Conservation (phyloP, 306 rosid genomes). For the Morella rubra region DNA sequence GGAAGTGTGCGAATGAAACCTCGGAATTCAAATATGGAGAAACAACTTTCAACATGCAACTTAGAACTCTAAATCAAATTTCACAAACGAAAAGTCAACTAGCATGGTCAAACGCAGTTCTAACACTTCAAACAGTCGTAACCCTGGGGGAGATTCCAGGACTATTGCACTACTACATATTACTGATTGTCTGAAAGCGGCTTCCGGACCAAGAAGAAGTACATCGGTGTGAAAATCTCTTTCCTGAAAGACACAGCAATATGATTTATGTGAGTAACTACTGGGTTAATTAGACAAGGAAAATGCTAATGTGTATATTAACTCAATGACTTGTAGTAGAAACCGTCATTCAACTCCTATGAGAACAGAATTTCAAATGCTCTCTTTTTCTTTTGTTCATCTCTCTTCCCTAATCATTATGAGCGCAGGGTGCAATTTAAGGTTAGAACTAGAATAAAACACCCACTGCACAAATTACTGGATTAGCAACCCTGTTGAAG, state of each 20-base stretch:
- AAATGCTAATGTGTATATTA: neutral
- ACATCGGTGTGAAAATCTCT: conserved; percentile 94
- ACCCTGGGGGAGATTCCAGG: conserved; percentile 1
- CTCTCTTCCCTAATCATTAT: neutral
- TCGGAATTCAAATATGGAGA: conserved; percentile 26
- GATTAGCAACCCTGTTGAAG: neutral
- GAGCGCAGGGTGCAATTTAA: neutral
- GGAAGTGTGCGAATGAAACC: conserved; percentile 6
- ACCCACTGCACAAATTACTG: neutral
- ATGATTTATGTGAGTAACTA: conserved; percentile 10
- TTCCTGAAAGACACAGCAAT: conserved; percentile 47
- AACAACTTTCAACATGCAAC: conserved; percentile 14
- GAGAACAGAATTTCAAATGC: neutral
- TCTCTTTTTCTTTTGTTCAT: neutral
- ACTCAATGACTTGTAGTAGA: neutral
- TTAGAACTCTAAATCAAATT: too few relatives aligned
- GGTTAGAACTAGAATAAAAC: neutral
- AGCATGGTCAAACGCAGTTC: conserved; percentile 23
- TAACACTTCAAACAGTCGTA: conserved; percentile 12
- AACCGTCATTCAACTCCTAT: neutral
- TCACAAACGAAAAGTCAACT: neutral
- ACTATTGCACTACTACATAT: conserved; percentile 7
- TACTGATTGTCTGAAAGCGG: conserved; percentile 46
- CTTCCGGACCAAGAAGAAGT: conserved; percentile 92
- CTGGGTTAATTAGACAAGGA: neutral